Percentiles rank a stretch among this genome's conserved stretches.
Conservation (phyloP, 192 early-diverging fungal species). For the Linnemannia zychae region DNA sequence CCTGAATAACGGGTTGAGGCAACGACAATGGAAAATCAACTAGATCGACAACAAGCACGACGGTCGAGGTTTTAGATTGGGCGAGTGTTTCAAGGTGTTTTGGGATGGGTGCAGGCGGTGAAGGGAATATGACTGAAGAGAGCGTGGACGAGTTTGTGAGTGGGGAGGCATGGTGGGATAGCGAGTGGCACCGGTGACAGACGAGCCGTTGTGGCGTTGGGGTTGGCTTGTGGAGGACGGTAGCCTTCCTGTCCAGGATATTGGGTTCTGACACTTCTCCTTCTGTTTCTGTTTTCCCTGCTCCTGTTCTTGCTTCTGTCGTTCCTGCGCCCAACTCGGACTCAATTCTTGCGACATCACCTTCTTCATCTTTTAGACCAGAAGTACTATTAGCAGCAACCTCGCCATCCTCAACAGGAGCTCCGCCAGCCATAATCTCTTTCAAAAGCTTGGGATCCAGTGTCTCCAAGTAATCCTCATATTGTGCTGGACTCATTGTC, state of each 20-base stretch:
- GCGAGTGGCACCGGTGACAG: constrained; percentile 49
- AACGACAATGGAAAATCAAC: constrained; percentile 48
- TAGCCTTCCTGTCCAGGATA: constrained; percentile 26
- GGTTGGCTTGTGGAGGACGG: background rate
- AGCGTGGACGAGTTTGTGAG: constrained; percentile 12
- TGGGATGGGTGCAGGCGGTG: constrained; percentile 37
- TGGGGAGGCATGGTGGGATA: constrained; percentile 42
- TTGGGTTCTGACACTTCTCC: background rate
- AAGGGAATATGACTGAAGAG: constrained; percentile 32
- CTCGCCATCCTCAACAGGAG: background rate
- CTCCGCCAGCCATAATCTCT: constrained; percentile 27
- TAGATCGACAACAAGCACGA: constrained; percentile 47
- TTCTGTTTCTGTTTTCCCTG: background rate
- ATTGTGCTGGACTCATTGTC: constrained; percentile 29
- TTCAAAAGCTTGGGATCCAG: constrained; percentile 42
- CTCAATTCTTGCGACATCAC: background rate
- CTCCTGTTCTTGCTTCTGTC: background rate
- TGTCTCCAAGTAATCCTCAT: constrained; percentile 29
- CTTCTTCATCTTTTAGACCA: too few species aligned
- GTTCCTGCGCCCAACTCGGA: background rate
- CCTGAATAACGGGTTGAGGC: constrained; percentile 34
- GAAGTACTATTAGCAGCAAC: background rate
- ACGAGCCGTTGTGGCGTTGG: constrained; percentile 9
- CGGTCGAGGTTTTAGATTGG: constrained; percentile 41
- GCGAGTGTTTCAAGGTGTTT: constrained; percentile 39